Evolutionary conservation across 2,329 filamentous ascomycete genomes (phyloP).

Genomic region (Phialophora verrucosa): DNA sequence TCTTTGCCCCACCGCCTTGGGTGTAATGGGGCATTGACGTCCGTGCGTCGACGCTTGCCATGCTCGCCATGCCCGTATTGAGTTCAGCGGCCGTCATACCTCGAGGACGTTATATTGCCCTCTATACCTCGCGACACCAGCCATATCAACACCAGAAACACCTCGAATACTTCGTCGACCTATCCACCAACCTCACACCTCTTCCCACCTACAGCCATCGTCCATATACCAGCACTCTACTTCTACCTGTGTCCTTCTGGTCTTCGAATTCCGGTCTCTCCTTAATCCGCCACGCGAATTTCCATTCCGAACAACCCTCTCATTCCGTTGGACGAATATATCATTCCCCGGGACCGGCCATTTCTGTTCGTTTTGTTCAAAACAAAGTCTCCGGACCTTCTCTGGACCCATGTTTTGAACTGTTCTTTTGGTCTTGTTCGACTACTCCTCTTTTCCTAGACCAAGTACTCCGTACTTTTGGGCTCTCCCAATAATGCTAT

Average conservation of each 20-base stretch:
- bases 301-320: background rate
- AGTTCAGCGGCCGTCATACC: constrained; percentile 34
- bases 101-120: constrained; percentile 35
- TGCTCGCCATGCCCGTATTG: constrained; percentile 28
- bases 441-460: constrained; percentile 36
- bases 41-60: constrained; percentile 36
- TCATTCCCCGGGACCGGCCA: constrained; percentile 27
- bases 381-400: constrained; percentile 31
- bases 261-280: constrained; percentile 22
- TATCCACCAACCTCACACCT: constrained; percentile 25
- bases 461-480: constrained; percentile 41
- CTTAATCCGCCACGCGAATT: constrained; percentile 14
- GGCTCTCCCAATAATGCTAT: constrained; percentile 54
- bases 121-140: constrained; percentile 34
- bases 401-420: constrained; percentile 42
- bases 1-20: constrained; percentile 37
- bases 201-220: constrained; percentile 19
- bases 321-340: constrained; percentile 10
- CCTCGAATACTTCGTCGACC: constrained; percentile 12
- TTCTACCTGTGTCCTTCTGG: constrained; percentile 20
- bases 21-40: constrained; percentile 30
- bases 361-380: constrained; percentile 33
- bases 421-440: constrained; percentile 37
- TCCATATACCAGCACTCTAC: constrained; percentile 5
- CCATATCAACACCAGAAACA: constrained; percentile 32